These are phyloP conservation scores for Pseudogymnoascus sp. DNA, from an alignment of 2,329 filamentous ascomycete genomes.

Conservation along the genomic window DNA sequence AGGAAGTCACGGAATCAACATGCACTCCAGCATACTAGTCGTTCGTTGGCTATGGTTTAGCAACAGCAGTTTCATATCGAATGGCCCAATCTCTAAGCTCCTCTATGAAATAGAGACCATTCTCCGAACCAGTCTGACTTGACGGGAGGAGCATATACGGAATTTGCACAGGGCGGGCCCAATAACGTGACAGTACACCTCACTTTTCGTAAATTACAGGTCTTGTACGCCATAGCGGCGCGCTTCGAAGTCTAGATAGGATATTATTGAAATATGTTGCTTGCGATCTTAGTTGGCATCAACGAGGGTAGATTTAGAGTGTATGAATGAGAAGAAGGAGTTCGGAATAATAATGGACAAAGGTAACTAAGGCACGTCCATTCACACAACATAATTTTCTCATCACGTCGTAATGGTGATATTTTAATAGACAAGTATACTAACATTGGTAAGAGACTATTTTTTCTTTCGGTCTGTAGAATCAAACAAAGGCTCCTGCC, in stretches of 20 bases:
- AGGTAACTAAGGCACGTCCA: too few species aligned
- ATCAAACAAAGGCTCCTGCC: too few species aligned
- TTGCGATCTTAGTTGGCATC: background rate
- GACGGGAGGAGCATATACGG: constrained; percentile 25
- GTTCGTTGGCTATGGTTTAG: constrained; percentile 19
- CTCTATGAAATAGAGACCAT: constrained; percentile 26
- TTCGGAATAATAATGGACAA: background rate
- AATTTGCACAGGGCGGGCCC: constrained; percentile 11
- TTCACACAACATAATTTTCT: too few species aligned
- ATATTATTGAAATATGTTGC: background rate
- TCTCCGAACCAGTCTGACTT: constrained; percentile 19
- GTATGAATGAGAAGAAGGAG: background rate
- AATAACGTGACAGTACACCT: too few species aligned
- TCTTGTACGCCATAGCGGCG: background rate
- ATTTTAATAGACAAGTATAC: too few species aligned
- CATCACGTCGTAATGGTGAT: too few species aligned
- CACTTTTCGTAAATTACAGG: background rate
- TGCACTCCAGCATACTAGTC: constrained; percentile 39
- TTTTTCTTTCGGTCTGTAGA: too few species aligned
- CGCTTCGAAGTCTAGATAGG: background rate
- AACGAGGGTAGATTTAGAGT: background rate
- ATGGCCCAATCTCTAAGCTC: constrained; percentile 24
- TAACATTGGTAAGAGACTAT: too few species aligned
- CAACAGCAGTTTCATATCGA: constrained; percentile 20
- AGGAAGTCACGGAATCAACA: constrained; percentile 29